Conservation (phyloP, 495 filamentous ascomycete species). For the Trichocladium uniseriatum region DNA sequence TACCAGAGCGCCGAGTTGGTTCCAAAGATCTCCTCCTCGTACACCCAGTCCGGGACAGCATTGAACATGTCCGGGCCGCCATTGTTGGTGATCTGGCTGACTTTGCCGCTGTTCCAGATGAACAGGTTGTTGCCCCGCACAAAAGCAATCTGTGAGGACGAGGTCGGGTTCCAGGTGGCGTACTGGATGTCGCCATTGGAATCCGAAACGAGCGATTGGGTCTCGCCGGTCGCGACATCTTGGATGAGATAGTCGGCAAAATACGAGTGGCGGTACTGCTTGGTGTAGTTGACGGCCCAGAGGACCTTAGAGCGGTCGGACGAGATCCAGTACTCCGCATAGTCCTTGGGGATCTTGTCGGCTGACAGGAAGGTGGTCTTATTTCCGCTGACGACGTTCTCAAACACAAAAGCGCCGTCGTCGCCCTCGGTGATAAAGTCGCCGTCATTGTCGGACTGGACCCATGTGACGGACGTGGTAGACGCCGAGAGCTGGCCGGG, state of each 20-base stretch:
- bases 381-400: slow-evolving; percentile 41
- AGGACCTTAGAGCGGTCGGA: slow-evolving; percentile 39
- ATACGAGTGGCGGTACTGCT: slow-evolving; percentile 49
- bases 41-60: slow-evolving; percentile 54
- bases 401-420: slow-evolving; percentile 38
- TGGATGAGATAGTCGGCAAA: slow-evolving; percentile 48
- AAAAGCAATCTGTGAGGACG: slow-evolving; percentile 42
- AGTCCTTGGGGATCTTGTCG: slow-evolving; percentile 25
- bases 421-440: slow-evolving; percentile 40
- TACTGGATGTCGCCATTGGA: slow-evolving; percentile 49
- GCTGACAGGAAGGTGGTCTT: slow-evolving; percentile 38
- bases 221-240: slow-evolving; percentile 37
- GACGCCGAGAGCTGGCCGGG: slow-evolving; percentile 22
- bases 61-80: slow-evolving; percentile 49
- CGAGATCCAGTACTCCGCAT: slow-evolving; percentile 29
- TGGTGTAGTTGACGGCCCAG: slow-evolving; percentile 46
- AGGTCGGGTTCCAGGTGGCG: slow-evolving; percentile 40
- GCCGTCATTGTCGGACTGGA: slow-evolving; percentile 32
- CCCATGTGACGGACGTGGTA: slow-evolving; percentile 38
- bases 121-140: slow-evolving; percentile 49
- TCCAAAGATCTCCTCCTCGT: slow-evolving; percentile 52
- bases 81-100: slow-evolving; percentile 44
- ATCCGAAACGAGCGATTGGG: slow-evolving; percentile 36
- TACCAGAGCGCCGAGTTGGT: slow-evolving; percentile 46
- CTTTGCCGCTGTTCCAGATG: slow-evolving; percentile 38